These are phyloP conservation scores for Harringtonia aguacate DNA, from an alignment of 2,329 filamentous ascomycete genomes.

Conservation along the genomic window DNA sequence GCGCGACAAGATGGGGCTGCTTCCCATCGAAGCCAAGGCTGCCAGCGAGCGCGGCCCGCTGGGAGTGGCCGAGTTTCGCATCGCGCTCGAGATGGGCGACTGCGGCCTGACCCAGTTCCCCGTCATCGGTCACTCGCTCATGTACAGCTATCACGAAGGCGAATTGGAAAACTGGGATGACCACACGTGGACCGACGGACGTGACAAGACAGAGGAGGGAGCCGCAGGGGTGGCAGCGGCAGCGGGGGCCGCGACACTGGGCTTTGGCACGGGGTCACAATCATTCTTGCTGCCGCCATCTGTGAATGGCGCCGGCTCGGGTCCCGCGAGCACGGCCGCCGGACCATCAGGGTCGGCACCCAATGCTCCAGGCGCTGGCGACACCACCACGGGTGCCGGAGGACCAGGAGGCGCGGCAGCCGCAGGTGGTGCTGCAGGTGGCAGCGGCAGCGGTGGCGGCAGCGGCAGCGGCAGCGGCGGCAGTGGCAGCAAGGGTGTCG, in stretches of 20 bases:
- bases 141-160: conserved; percentile 62
- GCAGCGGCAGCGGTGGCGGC: neutral
- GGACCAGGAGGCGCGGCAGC: too few relatives aligned
- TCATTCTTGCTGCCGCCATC: too few relatives aligned
- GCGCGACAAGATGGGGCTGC: conserved; percentile 63
- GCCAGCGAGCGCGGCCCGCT: conserved; percentile 61
- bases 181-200: conserved; percentile 40
- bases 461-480: neutral
- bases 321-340: too few relatives aligned
- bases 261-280: too few relatives aligned
- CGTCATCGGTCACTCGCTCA: conserved; percentile 58
- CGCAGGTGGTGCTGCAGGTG: too few relatives aligned
- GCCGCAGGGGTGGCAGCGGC: too few relatives aligned
- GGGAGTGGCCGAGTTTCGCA: conserved; percentile 65
- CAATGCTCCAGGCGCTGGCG: too few relatives aligned
- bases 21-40: conserved; percentile 73
- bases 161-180: conserved; percentile 59
- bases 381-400: too few relatives aligned
- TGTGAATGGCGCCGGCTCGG: too few relatives aligned
- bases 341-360: too few relatives aligned
- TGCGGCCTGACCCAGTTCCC: conserved; percentile 69
- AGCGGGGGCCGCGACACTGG: too few relatives aligned
- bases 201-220: too few relatives aligned
- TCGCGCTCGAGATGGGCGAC: conserved; percentile 67
- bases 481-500: neutral